Percentiles rank a stretch among this genome's conserved stretches.
Conservation (phyloP, 139 green algal genomes). For the Volvox africanus region DNA sequence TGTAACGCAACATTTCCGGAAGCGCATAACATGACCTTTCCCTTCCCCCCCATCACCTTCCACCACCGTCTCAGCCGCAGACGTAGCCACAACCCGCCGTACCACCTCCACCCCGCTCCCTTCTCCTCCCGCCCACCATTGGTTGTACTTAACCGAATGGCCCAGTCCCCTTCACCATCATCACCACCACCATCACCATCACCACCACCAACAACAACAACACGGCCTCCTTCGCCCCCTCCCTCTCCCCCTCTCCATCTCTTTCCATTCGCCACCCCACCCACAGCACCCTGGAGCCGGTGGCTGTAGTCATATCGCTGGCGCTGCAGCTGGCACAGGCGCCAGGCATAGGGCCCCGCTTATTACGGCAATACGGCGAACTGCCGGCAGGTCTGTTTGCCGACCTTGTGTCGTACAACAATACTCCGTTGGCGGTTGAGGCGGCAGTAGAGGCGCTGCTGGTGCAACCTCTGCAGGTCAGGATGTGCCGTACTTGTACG, state of each 20-base stretch:
- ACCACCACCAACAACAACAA: too few relatives aligned
- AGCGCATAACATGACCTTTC: too few relatives aligned
- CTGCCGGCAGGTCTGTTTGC: constrained; percentile 6
- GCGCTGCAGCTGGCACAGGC: constrained; percentile 24
- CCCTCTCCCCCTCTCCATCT: not conserved
- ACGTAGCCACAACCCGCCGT: too few relatives aligned
- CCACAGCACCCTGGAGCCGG: constrained; percentile 23
- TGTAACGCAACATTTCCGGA: not conserved
- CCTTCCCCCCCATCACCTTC: too few relatives aligned
- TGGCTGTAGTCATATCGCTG: not conserved
- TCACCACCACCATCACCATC: too few relatives aligned
- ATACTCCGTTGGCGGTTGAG: not conserved
- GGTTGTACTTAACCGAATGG: too few relatives aligned
- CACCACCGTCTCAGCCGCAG: too few relatives aligned
- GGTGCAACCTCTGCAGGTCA: constrained; percentile 40
- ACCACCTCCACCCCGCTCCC: too few relatives aligned
- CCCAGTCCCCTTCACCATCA: too few relatives aligned
- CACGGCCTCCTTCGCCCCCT: too few relatives aligned
- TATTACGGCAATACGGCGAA: constrained; percentile 3
- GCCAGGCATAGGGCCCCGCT: constrained; percentile 9
- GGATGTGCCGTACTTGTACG: not conserved
- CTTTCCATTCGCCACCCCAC: not conserved
- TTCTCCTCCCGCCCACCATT: too few relatives aligned
- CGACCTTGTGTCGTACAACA: constrained; percentile 26
- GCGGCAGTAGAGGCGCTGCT: constrained; percentile 43